Conservation (phyloP, 2,329 filamentous ascomycete species). For the Xylariaceae sp. region DNA sequence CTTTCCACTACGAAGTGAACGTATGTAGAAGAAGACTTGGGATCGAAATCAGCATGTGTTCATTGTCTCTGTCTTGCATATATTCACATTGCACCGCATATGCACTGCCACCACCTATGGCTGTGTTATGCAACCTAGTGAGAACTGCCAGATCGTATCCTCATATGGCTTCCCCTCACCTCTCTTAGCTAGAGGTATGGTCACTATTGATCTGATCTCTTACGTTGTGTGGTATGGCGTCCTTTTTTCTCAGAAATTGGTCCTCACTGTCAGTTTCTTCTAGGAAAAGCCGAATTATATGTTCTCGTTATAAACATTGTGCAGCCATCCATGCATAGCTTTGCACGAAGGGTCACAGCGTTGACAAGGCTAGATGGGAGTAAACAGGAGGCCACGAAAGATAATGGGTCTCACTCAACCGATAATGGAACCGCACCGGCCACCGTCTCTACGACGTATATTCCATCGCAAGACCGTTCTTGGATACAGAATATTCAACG, state of each 20-base stretch:
- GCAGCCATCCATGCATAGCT: neutral
- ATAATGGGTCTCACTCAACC: neutral
- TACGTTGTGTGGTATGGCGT: neutral
- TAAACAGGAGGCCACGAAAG: neutral
- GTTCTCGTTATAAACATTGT: neutral
- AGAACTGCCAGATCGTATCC: neutral
- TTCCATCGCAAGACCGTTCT: neutral
- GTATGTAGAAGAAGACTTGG: neutral
- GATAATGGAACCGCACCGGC: neutral
- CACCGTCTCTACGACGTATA: neutral
- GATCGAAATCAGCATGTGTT: neutral
- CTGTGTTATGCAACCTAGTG: neutral
- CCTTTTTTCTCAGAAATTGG: neutral
- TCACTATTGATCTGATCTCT: neutral
- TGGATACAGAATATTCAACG: neutral
- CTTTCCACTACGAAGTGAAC: too few relatives aligned
- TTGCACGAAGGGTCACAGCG: neutral
- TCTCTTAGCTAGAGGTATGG: neutral
- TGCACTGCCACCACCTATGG: neutral
- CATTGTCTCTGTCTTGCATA: neutral
- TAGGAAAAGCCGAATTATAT: neutral
- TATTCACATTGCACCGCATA: neutral
- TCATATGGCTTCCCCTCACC: neutral
- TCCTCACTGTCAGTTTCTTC: neutral
- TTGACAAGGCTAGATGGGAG: neutral